These are phyloP conservation scores for Pleurotus eryngii DNA, from an alignment of 768 basidiomycete species.

Conservation along the genomic window DNA sequence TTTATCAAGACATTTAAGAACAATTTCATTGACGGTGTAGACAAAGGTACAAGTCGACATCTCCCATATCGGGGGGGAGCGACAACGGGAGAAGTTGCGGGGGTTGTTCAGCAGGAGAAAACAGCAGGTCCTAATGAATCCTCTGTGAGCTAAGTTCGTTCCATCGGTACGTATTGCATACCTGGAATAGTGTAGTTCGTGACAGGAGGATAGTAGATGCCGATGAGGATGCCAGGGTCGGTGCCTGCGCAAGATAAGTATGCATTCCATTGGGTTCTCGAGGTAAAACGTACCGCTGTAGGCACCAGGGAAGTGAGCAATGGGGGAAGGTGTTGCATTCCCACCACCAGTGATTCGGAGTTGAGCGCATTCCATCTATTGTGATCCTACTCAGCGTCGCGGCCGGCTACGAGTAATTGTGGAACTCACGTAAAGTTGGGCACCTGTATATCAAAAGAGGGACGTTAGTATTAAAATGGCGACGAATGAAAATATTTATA, in stretches of 20 bases:
- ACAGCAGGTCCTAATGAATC: too few relatives aligned
- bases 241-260: not conserved
- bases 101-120: too few relatives aligned
- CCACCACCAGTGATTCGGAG: conserved; percentile 2
- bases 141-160: too few relatives aligned
- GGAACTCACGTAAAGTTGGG: conserved; percentile 3
- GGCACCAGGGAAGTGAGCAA: conserved; percentile 2
- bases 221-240: conserved; percentile 1
- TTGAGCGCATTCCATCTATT: conserved; percentile 5
- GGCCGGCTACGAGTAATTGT: too few relatives aligned
- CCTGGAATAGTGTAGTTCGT: conserved; percentile 8
- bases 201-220: not conserved
- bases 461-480: not conserved
- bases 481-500: not conserved
- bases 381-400: too few relatives aligned
- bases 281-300: not conserved
- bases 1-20: too few relatives aligned
- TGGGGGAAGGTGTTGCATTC: not conserved
- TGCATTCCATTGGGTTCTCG: not conserved
- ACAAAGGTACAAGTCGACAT: too few relatives aligned
- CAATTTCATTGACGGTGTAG: too few relatives aligned
- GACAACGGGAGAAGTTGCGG: too few relatives aligned
- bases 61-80: too few relatives aligned
- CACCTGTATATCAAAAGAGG: not conserved
- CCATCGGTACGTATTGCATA: not conserved